phyloP scores from a whole-genome alignment of 2,329 filamentous ascomycete genomes.

The Curvularia hawaiiensis region DNA sequence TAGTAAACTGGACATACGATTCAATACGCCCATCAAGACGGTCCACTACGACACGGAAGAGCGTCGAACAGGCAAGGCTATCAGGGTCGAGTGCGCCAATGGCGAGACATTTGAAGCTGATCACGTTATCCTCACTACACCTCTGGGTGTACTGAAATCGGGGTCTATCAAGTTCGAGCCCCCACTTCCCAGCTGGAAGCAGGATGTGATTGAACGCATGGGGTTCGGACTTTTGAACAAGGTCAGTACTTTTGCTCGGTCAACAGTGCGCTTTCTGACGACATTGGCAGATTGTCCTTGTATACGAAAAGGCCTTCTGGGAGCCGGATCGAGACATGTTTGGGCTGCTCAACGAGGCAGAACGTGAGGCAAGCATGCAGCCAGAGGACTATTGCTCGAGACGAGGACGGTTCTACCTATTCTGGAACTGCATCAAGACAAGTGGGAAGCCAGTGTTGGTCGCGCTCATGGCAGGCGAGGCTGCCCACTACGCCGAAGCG shows the following conservation, averaged over 20 bases:
- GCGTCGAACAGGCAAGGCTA: conserved; percentile 27
- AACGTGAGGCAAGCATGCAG: conserved; percentile 70
- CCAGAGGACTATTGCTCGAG: conserved; percentile 79
- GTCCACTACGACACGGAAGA: conserved; percentile 63
- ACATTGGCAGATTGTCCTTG: conserved; percentile 68
- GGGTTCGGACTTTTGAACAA: conserved; percentile 97
- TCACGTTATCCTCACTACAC: conserved; percentile 86
- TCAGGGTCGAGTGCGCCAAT: conserved; percentile 68
- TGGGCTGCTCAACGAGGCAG: conserved; percentile 80
- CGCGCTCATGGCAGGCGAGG: conserved; percentile 93
- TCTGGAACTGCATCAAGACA: conserved; percentile 94
- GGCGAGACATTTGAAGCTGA: conserved; percentile 82
- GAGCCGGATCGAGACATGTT: conserved; percentile 90
- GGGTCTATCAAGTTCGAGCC: conserved; percentile 84
- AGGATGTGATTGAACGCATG: conserved; percentile 76
- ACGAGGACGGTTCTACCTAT: conserved; percentile 93
- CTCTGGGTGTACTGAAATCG: conserved; percentile 90
- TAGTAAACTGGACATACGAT: conserved; percentile 75
- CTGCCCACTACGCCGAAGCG: conserved; percentile 84
- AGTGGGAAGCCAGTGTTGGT: conserved; percentile 85
- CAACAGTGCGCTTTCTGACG: conserved; percentile 13
- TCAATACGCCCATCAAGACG: conserved; percentile 72
- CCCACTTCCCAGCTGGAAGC: conserved; percentile 85
- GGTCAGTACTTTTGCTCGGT: conserved; percentile 44
- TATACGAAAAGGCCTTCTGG: conserved; percentile 92